Conservation (phyloP, 257 asterid genomes). For the Fraxinus pennsylvanica region DNA sequence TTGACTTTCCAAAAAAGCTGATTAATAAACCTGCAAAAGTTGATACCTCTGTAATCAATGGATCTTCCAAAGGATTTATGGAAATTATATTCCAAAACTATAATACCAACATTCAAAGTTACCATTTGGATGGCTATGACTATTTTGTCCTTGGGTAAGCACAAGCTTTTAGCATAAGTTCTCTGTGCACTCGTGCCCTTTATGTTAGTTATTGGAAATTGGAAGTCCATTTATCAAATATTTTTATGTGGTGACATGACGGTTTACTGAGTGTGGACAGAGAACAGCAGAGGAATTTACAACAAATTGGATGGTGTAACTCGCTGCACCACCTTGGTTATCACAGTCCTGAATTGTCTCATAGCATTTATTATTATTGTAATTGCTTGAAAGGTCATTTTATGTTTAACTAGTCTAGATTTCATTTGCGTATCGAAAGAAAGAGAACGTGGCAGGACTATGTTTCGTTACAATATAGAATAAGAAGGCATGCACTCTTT, state of each 20-base stretch:
- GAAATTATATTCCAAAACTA: constrained; percentile 91
- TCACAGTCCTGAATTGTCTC: constrained; percentile 9
- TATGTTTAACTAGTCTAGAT: background rate
- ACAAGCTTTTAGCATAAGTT: constrained; percentile 13
- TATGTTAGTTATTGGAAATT: background rate
- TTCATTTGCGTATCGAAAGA: background rate
- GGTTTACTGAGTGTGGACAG: constrained; percentile 92
- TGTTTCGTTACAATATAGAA: background rate
- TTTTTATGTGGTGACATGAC: constrained; percentile 48
- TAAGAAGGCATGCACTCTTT: background rate
- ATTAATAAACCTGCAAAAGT: constrained; percentile 78
- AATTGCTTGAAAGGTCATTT: background rate
- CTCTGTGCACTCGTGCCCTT: background rate
- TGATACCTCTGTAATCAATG: constrained; percentile 78
- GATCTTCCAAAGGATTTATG: constrained; percentile 84
- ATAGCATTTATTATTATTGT: constrained; percentile 1
- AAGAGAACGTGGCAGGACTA: background rate
- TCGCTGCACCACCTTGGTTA: constrained; percentile 88
- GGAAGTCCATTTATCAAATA: constrained; percentile 17
- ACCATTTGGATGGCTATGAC: constrained; percentile 90
- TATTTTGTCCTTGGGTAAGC: constrained; percentile 91
- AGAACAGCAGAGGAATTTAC: constrained; percentile 80
- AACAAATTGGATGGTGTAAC: constrained; percentile 97
- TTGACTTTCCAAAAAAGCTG: constrained; percentile 77
- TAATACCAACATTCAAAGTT: constrained; percentile 72